Conservation (phyloP, 768 basidiomycete species). For the Termitomyces sp. region DNA sequence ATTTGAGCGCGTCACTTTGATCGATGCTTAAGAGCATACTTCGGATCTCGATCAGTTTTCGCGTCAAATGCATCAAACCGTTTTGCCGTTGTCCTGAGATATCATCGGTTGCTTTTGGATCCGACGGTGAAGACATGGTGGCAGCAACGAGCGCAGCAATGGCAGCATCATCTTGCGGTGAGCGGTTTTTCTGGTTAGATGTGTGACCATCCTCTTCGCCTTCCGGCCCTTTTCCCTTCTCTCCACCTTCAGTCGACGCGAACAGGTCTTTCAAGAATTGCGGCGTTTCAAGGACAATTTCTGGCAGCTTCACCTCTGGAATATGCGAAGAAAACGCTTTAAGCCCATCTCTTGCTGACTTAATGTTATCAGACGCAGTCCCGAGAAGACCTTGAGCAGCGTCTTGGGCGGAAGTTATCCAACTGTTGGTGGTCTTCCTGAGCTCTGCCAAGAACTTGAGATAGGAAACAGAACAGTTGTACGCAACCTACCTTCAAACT, state of each 20-base stretch:
- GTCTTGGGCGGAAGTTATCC: constrained; percentile 62
- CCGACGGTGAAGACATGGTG: constrained; percentile 71
- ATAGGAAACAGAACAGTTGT: background rate
- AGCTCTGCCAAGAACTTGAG: constrained; percentile 47
- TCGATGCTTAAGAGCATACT: constrained; percentile 94
- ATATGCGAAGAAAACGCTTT: constrained; percentile 54
- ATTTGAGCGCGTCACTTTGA: constrained; percentile 88
- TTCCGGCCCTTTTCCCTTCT: constrained; percentile 25
- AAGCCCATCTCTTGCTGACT: constrained; percentile 65
- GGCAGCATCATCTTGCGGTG: constrained; percentile 54
- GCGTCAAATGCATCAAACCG: constrained; percentile 88
- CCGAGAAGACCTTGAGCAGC: constrained; percentile 66
- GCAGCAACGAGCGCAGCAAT: constrained; percentile 75
- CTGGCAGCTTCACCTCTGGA: constrained; percentile 53
- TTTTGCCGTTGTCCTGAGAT: constrained; percentile 48
- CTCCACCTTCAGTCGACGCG: constrained; percentile 19
- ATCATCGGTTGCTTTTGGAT: constrained; percentile 39
- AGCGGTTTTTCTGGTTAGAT: constrained; percentile 33
- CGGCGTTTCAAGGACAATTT: constrained; percentile 37
- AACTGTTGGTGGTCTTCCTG: constrained; percentile 59
- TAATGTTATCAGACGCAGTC: constrained; percentile 64
- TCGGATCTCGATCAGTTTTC: constrained; percentile 93
- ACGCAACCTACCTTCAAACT: constrained; percentile 74
- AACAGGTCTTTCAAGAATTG: constrained; percentile 72
- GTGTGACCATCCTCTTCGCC: constrained; percentile 26